These are phyloP conservation scores for Brassica rapa DNA, from an alignment of 345 rosid species.

Conservation along the genomic window DNA sequence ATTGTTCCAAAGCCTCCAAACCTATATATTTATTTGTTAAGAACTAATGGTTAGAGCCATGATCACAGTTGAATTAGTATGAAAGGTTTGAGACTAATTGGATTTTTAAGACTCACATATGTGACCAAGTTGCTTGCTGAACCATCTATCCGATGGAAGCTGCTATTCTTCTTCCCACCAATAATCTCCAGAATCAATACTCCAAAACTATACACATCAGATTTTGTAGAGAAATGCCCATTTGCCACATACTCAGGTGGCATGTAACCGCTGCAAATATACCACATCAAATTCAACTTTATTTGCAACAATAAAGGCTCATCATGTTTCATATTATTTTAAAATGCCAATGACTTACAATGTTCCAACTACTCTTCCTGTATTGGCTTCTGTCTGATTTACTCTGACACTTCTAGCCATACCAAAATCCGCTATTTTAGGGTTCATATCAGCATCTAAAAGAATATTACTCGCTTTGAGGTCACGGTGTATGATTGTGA, in stretches of 20 bases:
- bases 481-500: slow-evolving; percentile 25
- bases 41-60: neutral
- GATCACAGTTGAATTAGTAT: neutral
- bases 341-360: slow-evolving; percentile 4
- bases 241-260: slow-evolving; percentile 27
- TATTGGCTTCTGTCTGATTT: slow-evolving; percentile 13
- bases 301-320: neutral
- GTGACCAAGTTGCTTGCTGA: slow-evolving; percentile 19
- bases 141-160: neutral
- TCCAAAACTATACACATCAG: slow-evolving; percentile 36
- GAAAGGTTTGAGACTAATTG: neutral
- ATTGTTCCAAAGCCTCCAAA: slow-evolving; percentile 26
- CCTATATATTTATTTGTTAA: slow-evolving; percentile 11
- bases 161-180: neutral
- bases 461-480: slow-evolving; percentile 24
- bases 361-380: slow-evolving; percentile 29
- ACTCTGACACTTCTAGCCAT: slow-evolving; percentile 13
- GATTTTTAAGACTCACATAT: neutral
- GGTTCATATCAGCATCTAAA: slow-evolving; percentile 25
- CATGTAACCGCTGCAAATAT: slow-evolving; percentile 28
- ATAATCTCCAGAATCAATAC: slow-evolving; percentile 32
- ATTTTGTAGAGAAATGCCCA: slow-evolving; percentile 26
- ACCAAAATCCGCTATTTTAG: slow-evolving; percentile 24
- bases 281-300: neutral
- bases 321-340: neutral